Percentiles rank a stretch among this genome's conserved stretches.
These are phyloP conservation scores for Nicotiana knightiana DNA, from an alignment of 257 asterid genomes.

Conservation along the genomic window DNA sequence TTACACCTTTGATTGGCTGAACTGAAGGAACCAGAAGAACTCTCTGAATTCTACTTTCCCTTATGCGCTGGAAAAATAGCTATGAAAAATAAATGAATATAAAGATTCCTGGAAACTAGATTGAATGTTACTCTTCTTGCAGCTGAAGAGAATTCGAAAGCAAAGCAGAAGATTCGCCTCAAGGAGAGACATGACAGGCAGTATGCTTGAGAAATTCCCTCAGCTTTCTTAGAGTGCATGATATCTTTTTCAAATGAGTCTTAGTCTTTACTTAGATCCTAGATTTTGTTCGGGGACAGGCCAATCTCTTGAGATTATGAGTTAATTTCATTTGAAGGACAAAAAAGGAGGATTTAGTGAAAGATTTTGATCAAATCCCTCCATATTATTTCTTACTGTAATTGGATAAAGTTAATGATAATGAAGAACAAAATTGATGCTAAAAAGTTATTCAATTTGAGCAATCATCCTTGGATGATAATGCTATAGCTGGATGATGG, in stretches of 20 bases:
- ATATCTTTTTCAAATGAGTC: neutral
- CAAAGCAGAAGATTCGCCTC: conserved; percentile 10
- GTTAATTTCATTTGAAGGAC: neutral
- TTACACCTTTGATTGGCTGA: too few species aligned
- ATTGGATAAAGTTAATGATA: neutral
- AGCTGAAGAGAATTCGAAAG: conserved; percentile 57
- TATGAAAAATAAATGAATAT: too few species aligned
- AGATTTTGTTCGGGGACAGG: neutral
- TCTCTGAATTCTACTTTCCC: too few species aligned
- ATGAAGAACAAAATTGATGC: too few species aligned
- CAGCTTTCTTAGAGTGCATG: neutral
- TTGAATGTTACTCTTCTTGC: neutral
- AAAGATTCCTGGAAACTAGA: neutral
- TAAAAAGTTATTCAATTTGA: too few species aligned
- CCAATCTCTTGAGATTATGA: neutral
- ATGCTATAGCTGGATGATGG: too few species aligned
- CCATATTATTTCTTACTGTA: neutral
- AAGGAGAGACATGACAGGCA: neutral
- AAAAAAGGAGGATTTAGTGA: neutral
- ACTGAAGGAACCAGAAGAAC: too few species aligned
- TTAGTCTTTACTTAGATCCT: neutral
- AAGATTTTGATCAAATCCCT: neutral
- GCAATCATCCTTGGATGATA: too few species aligned
- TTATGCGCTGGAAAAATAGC: too few species aligned
- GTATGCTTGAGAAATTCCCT: neutral